phyloP scores from a whole-genome alignment of 257 asterid genomes.

The Solanum raphanifolium region DNA sequence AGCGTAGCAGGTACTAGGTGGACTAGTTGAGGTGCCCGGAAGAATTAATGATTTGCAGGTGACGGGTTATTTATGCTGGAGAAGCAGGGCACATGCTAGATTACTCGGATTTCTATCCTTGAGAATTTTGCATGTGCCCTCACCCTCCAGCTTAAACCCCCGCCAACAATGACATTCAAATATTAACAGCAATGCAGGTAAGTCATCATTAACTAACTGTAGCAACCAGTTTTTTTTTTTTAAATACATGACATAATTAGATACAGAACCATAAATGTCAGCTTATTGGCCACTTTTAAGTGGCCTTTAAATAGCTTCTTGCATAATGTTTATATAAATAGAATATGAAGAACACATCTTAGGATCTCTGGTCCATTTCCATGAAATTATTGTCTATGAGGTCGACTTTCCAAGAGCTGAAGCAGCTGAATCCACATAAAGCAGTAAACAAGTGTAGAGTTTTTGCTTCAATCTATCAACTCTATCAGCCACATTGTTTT shows the following conservation, averaged over 20 bases:
- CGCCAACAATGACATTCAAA: not conserved
- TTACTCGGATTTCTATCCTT: not conserved
- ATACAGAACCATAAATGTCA: not conserved
- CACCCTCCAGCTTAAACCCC: slow-evolving; percentile 10
- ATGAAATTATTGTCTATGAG: not conserved
- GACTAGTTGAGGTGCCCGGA: not conserved
- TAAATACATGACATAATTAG: not conserved
- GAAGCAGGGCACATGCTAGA: slow-evolving; percentile 30
- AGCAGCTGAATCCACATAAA: slow-evolving; percentile 74
- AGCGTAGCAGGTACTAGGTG: not conserved
- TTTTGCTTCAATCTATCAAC: slow-evolving; percentile 66
- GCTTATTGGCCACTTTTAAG: not conserved
- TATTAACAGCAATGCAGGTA: not conserved
- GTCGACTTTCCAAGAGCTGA: slow-evolving; percentile 46
- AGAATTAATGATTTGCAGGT: not conserved
- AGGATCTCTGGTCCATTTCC: not conserved
- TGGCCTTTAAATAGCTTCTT: not conserved
- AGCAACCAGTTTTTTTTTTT: not conserved
- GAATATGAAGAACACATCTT: not conserved
- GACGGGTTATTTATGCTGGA: slow-evolving; percentile 12
- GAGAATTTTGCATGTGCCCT: slow-evolving; percentile 17
- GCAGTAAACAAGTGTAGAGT: slow-evolving; percentile 62
- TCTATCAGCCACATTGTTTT: slow-evolving; percentile 19
- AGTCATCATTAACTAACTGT: not conserved
- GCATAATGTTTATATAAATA: not conserved